Percentiles rank a stretch among this genome's conserved stretches.
phyloP scores from a whole-genome alignment of 139 green algal genomes.

The Chlorella sp. region DNA sequence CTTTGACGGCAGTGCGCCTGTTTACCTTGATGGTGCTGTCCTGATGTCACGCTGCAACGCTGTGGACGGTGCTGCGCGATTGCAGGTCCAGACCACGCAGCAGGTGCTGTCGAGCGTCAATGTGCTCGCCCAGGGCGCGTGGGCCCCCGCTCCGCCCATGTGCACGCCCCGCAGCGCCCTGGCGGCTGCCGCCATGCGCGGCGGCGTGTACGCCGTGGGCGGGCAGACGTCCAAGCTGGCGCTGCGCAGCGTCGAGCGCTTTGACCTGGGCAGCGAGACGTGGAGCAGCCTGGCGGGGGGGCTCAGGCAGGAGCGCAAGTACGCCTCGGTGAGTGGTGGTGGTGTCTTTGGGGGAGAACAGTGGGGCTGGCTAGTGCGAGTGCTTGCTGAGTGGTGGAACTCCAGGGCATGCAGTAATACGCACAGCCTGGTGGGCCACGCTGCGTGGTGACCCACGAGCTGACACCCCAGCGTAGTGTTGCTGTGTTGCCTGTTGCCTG shows the following conservation, averaged over 20 bases:
- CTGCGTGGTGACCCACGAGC: no score
- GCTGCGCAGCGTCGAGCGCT: constrained; percentile 28
- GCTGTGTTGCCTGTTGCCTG: no score
- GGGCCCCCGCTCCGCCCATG: constrained; percentile 32
- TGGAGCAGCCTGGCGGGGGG: constrained; percentile 34
- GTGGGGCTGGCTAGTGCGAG: no score
- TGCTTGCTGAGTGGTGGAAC: no score
- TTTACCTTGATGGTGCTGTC: not conserved
- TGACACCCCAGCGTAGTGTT: no score
- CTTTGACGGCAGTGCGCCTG: not conserved
- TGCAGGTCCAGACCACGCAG: constrained; percentile 8
- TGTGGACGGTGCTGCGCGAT: not conserved
- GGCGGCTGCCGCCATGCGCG: constrained; percentile 31
- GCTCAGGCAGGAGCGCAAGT: constrained; percentile 49
- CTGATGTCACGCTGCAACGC: not conserved
- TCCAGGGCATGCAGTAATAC: no score
- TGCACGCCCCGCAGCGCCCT: constrained; percentile 31
- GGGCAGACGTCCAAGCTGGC: constrained; percentile 28
- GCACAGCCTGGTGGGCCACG: no score
- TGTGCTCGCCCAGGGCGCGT: constrained; percentile 9
- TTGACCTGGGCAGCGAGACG: constrained; percentile 31
- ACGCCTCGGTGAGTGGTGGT: constrained; percentile 29
- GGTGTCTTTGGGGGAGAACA: no score
- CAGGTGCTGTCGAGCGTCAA: constrained; percentile 11
- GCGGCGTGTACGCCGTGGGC: constrained; percentile 50